phyloP scores from a whole-genome alignment of 805 yeast genomes.

The Tetrapisispora nanseiensis region DNA sequence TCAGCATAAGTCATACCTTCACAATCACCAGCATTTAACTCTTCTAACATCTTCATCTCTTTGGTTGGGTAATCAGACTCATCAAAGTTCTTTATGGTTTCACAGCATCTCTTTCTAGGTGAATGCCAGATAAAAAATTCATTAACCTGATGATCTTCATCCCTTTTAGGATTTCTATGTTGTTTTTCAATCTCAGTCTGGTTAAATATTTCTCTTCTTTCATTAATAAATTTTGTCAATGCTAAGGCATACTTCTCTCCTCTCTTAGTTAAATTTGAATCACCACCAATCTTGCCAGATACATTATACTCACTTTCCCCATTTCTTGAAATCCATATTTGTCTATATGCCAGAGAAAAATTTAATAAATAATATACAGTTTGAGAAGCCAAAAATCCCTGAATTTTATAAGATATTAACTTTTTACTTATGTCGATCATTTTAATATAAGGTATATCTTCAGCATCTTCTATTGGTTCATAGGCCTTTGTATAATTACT shows the following conservation, averaged over 20 bases:
- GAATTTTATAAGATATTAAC: slow-evolving; percentile 83
- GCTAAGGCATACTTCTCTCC: slow-evolving; percentile 70
- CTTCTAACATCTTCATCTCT: slow-evolving; percentile 88
- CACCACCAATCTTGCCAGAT: slow-evolving; percentile 84
- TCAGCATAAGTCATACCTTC: slow-evolving; percentile 92
- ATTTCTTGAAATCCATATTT: slow-evolving; percentile 90
- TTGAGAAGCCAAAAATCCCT: slow-evolving; percentile 84
- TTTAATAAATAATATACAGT: slow-evolving; percentile 82
- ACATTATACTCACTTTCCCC: slow-evolving; percentile 88
- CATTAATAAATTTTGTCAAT: slow-evolving; percentile 61
- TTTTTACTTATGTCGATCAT: slow-evolving; percentile 95
- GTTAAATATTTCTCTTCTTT: slow-evolving; percentile 61
- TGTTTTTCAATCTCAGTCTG: slow-evolving; percentile 37
- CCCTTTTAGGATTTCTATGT: slow-evolving; percentile 27
- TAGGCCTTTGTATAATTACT: slow-evolving; percentile 80
- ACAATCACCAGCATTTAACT: slow-evolving; percentile 83
- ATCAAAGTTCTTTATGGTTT: slow-evolving; percentile 68
- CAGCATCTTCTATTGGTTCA: slow-evolving; percentile 78
- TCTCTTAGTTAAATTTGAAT: slow-evolving; percentile 67
- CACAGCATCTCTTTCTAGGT: slow-evolving; percentile 68
- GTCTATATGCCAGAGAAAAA: slow-evolving; percentile 80
- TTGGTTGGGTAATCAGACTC: slow-evolving; percentile 68
- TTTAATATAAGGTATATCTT: slow-evolving; percentile 72
- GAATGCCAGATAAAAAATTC: slow-evolving; percentile 93
- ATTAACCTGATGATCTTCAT: slow-evolving; percentile 32